Conservation (phyloP, 164 flowering plant species). For the Aristolochia californica region DNA sequence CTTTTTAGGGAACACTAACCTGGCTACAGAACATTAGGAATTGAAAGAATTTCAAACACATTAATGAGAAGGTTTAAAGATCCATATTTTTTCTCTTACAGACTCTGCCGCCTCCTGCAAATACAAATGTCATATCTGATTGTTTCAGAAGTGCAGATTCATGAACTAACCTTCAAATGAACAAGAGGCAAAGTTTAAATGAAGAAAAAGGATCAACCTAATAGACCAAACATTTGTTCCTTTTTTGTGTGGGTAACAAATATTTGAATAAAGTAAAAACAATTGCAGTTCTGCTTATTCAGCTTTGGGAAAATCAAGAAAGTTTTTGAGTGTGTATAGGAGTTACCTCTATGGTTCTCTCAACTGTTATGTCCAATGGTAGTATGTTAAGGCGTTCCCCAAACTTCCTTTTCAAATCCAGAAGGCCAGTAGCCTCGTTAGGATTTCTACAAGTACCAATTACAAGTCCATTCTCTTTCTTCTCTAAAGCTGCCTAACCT, state of each 20-base stretch:
- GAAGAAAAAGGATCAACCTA: no score
- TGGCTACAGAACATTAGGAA: constrained; percentile 76
- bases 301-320: no score
- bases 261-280: no score
- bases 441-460: constrained; percentile 93
- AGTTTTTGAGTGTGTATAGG: neutral
- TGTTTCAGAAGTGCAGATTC: no score
- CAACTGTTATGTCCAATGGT: constrained; percentile 59
- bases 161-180: neutral
- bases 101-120: constrained; percentile 60
- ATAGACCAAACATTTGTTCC: no score
- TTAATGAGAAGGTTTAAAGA: constrained; percentile 77
- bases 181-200: neutral
- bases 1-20: constrained; percentile 29
- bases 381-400: constrained; percentile 52
- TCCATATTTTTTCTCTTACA: constrained; percentile 54
- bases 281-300: no score
- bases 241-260: no score
- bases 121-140: no score
- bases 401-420: constrained; percentile 53
- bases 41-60: constrained; percentile 84
- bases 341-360: constrained; percentile 70
- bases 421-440: constrained; percentile 41
- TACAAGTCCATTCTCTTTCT: constrained; percentile 54
- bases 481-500: constrained; percentile 81